A percentile compares a stretch with the other conserved stretches of the same genome.
phyloP scores from a whole-genome alignment of 2,329 filamentous ascomycete species.

The Fusarium metavorans region DNA sequence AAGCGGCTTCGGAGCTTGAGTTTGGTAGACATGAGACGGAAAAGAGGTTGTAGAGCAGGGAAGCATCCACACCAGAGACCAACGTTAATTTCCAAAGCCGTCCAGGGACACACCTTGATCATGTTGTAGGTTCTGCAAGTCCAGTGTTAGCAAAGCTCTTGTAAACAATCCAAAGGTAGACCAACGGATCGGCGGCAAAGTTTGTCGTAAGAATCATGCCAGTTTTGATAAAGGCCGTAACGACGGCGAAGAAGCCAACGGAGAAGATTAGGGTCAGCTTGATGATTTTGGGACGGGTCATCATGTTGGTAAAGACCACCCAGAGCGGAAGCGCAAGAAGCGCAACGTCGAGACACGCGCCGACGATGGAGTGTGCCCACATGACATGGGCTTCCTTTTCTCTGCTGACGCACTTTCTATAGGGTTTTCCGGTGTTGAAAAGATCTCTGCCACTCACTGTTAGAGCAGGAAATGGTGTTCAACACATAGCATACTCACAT shows the following conservation, averaged over 20 bases:
- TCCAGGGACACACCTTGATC: constrained; percentile 52
- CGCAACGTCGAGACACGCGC: constrained; percentile 50
- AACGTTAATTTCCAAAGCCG: constrained; percentile 55
- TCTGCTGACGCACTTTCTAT: not conserved
- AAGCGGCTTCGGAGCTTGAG: constrained; percentile 22
- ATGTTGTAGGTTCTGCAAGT: constrained; percentile 52
- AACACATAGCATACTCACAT: constrained; percentile 9
- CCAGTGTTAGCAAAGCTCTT: not conserved
- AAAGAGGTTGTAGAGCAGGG: constrained; percentile 54
- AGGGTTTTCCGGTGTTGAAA: not conserved
- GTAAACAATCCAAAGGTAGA: not conserved
- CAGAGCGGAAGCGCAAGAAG: constrained; percentile 53
- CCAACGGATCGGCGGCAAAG: constrained; percentile 49
- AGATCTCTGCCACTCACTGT: not conserved
- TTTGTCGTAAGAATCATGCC: constrained; percentile 48
- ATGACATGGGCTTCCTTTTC: not conserved
- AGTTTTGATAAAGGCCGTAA: constrained; percentile 55
- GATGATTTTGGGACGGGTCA: constrained; percentile 48
- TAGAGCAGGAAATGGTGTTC: not conserved
- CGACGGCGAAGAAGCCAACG: constrained; percentile 52
- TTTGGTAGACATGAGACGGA: constrained; percentile 43
- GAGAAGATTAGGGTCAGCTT: constrained; percentile 53
- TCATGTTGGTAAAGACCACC: constrained; percentile 53
- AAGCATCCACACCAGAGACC: constrained; percentile 59
- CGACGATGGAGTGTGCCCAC: constrained; percentile 43